A percentile compares a stretch with the other conserved stretches of the same genome.
These are phyloP conservation scores for Tulasnella sp. DNA, from an alignment of 768 basidiomycete genomes.

Conservation along the genomic window DNA sequence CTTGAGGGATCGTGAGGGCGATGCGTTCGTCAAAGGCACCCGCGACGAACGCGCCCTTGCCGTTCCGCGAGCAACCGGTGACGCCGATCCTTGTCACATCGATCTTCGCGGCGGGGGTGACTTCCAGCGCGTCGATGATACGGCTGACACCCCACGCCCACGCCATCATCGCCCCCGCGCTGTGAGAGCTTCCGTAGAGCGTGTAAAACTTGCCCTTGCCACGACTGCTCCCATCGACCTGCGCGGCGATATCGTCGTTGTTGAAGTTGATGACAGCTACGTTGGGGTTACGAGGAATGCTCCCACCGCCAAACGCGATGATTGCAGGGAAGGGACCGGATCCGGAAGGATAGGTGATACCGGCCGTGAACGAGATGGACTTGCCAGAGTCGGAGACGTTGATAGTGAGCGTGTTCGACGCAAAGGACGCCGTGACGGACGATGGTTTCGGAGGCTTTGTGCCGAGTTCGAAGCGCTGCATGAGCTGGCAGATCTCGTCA, in stretches of 20 bases:
- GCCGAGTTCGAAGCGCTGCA: conserved; percentile 44
- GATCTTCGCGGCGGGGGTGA: conserved; percentile 36
- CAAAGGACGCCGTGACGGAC: conserved; percentile 35
- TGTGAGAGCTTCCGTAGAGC: conserved; percentile 37
- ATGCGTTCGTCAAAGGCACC: conserved; percentile 49
- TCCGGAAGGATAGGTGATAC: conserved; percentile 34
- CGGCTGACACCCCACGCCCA: conserved; percentile 53
- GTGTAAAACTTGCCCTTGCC: conserved; percentile 47
- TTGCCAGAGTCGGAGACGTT: conserved; percentile 36
- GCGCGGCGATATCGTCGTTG: conserved; percentile 43
- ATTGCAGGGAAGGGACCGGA: conserved; percentile 38
- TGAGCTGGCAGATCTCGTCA: conserved; percentile 36
- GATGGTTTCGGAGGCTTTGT: conserved; percentile 37
- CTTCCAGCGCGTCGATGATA: conserved; percentile 48
- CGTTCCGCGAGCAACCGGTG: conserved; percentile 48
- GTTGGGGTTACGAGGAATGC: conserved; percentile 26
- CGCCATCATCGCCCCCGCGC: conserved; percentile 44
- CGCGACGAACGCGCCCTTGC: conserved; percentile 47
- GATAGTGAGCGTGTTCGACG: conserved; percentile 33
- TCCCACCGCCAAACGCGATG: conserved; percentile 39
- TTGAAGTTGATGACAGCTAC: conserved; percentile 40
- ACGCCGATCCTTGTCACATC: conserved; percentile 40
- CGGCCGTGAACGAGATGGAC: conserved; percentile 38
- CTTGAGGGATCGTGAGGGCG: conserved; percentile 48
- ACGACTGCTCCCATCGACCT: conserved; percentile 34